These are phyloP conservation scores for Sarocladiaceae sp. DNA, from an alignment of 2,329 filamentous ascomycete species.

Conservation along the genomic window DNA sequence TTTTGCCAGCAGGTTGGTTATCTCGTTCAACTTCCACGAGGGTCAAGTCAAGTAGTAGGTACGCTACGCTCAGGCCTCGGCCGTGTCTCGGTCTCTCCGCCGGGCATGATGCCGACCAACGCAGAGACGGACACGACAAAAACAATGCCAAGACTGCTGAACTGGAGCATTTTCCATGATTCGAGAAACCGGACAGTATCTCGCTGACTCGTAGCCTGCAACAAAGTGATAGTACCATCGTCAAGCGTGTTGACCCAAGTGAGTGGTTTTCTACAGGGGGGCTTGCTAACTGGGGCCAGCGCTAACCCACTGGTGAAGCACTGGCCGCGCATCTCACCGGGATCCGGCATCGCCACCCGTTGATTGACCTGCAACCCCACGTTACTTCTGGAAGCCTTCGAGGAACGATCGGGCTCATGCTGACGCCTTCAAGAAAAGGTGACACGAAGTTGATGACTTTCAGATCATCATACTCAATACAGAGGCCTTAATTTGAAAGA, in stretches of 20 bases:
- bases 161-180: background rate
- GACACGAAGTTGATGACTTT: too few relatives aligned
- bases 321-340: background rate
- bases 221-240: background rate
- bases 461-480: too few relatives aligned
- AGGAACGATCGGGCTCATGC: too few relatives aligned
- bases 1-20: too few relatives aligned
- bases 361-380: background rate
- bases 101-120: background rate
- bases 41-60: too few relatives aligned
- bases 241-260: background rate
- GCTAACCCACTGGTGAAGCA: background rate
- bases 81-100: background rate
- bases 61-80: background rate
- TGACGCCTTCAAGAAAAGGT: too few relatives aligned
- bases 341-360: conserved; percentile 7
- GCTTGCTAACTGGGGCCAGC: background rate
- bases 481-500: too few relatives aligned
- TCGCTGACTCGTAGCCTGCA: background rate
- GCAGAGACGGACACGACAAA: background rate
- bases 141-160: background rate
- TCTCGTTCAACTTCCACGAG: too few relatives aligned
- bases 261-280: conserved; percentile 5
- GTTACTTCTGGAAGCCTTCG: too few relatives aligned
- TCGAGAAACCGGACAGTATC: background rate